Conservation (phyloP, 176 grass and related monocot genomes). For the Eragrostis curvula region DNA sequence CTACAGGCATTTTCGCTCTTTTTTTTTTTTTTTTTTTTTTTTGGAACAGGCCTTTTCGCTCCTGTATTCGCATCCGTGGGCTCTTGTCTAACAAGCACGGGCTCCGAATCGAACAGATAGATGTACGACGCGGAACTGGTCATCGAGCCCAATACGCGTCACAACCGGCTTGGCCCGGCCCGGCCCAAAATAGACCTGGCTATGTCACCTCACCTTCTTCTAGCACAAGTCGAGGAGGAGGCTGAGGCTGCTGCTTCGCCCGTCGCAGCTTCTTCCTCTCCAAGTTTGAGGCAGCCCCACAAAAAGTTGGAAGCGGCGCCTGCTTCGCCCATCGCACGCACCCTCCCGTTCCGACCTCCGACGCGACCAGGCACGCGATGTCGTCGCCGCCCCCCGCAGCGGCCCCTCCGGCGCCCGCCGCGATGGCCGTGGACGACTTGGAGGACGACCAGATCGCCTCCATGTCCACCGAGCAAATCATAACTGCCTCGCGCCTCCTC, state of each 20-base stretch:
- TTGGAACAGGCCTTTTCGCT: too few species aligned
- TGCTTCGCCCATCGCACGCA: background rate
- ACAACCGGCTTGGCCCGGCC: background rate
- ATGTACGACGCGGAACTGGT: too few species aligned
- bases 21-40: too few species aligned
- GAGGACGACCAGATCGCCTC: constrained; percentile 77
- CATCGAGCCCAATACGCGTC: background rate
- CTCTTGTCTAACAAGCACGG: background rate
- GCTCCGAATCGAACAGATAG: background rate
- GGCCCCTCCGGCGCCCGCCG: background rate
- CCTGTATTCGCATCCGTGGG: too few species aligned
- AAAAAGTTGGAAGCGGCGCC: constrained; percentile 9
- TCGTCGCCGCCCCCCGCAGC: background rate
- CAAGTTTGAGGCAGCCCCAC: too few species aligned
- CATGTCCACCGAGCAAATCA: constrained; percentile 75
- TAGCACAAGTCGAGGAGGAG: background rate
- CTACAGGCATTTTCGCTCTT: too few species aligned
- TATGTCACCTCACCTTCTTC: background rate
- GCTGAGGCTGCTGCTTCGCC: background rate
- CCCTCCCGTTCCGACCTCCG: background rate
- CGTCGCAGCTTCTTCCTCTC: background rate
- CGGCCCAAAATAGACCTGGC: background rate
- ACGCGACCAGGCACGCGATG: background rate
- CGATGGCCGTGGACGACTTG: constrained; percentile 51
- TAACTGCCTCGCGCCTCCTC: constrained; percentile 62